These are phyloP conservation scores for Penicillium digitatum DNA, from an alignment of 2,329 filamentous ascomycete genomes.

Conservation along the genomic window DNA sequence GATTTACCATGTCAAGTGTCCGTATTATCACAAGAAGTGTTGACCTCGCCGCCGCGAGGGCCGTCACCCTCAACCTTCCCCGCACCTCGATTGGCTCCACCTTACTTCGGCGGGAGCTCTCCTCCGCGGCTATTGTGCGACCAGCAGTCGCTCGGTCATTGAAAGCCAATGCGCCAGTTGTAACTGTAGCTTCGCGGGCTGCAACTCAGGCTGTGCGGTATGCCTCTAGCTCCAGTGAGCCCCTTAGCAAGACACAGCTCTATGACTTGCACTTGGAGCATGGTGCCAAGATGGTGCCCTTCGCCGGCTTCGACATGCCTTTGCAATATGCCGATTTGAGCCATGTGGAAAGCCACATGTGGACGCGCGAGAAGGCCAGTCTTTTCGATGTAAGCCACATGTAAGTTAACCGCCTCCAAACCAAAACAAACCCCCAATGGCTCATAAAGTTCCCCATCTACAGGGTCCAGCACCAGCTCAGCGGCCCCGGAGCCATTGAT, in stretches of 20 bases:
- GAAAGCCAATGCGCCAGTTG: constrained; percentile 12
- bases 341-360: constrained; percentile 80
- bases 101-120: constrained; percentile 29
- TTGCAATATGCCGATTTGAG: constrained; percentile 77
- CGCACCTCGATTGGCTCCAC: constrained; percentile 33
- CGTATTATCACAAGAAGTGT: constrained; percentile 30
- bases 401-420: constrained; percentile 49
- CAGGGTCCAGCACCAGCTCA: constrained; percentile 76
- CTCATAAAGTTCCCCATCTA: constrained; percentile 7
- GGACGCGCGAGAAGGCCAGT: constrained; percentile 82
- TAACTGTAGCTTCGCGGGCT: constrained; percentile 11
- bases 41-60: constrained; percentile 29
- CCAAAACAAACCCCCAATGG: background rate
- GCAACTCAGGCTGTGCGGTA: constrained; percentile 25
- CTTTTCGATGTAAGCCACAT: constrained; percentile 97
- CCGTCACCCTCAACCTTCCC: constrained; percentile 24
- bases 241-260: constrained; percentile 59
- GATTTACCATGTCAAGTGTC: constrained; percentile 28
- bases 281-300: constrained; percentile 94
- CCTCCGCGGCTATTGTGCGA: constrained; percentile 25
- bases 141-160: constrained; percentile 18
- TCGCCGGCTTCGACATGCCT: constrained; percentile 89
- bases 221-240: constrained; percentile 31
- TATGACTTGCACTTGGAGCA: constrained; percentile 73
- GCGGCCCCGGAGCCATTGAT: constrained; percentile 70